Percentiles rank a stretch among this genome's conserved stretches.
Conservation (phyloP, 1,284 basidiomycete genomes). For the Agroathelia rolfsii region DNA sequence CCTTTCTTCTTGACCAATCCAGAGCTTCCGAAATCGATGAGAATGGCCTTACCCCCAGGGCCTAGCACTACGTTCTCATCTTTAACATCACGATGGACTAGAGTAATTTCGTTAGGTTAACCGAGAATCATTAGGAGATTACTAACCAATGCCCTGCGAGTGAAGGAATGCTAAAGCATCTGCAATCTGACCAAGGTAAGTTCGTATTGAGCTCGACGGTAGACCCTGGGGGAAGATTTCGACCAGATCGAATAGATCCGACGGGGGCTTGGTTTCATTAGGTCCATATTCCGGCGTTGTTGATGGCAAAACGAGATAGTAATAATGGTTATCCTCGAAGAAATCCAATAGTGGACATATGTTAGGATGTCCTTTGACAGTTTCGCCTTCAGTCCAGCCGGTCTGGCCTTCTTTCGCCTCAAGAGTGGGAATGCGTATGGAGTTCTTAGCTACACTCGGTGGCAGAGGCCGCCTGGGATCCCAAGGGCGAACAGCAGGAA, state of each 20-base stretch:
- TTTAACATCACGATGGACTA: slow-evolving; percentile 97
- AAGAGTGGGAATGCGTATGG: slow-evolving; percentile 6
- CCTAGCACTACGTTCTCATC: slow-evolving; percentile 93
- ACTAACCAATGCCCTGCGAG: slow-evolving; percentile 74
- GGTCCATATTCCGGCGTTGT: slow-evolving; percentile 48
- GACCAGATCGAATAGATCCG: slow-evolving; percentile 93
- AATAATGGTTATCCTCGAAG: slow-evolving; percentile 96
- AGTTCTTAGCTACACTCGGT: slow-evolving; percentile 11
- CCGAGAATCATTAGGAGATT: slow-evolving; percentile 5
- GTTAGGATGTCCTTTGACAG: slow-evolving; percentile 79
- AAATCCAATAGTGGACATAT: slow-evolving; percentile 94
- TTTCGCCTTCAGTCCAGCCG: slow-evolving; percentile 59
- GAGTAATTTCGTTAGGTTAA: slow-evolving; percentile 9
- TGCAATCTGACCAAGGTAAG: slow-evolving; percentile 88
- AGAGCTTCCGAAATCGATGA: slow-evolving; percentile 96
- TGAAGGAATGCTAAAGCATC: slow-evolving; percentile 91
- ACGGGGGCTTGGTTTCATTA: slow-evolving; percentile 44
- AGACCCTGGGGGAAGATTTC: slow-evolving; percentile 85
- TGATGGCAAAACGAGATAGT: slow-evolving; percentile 81
- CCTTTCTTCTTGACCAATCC: slow-evolving; percentile 76
- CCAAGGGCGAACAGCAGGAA: slow-evolving; percentile 72
- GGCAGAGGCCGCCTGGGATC: slow-evolving; percentile 46
- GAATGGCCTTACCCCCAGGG: slow-evolving; percentile 65
- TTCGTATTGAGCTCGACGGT: slow-evolving; percentile 65
- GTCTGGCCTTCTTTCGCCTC: slow-evolving; percentile 22